Evolutionary conservation across 1,139 yeast genomes (phyloP), one percentile per base, ranked within the genome.

Genomic region (Hansenula sp.): DNA sequence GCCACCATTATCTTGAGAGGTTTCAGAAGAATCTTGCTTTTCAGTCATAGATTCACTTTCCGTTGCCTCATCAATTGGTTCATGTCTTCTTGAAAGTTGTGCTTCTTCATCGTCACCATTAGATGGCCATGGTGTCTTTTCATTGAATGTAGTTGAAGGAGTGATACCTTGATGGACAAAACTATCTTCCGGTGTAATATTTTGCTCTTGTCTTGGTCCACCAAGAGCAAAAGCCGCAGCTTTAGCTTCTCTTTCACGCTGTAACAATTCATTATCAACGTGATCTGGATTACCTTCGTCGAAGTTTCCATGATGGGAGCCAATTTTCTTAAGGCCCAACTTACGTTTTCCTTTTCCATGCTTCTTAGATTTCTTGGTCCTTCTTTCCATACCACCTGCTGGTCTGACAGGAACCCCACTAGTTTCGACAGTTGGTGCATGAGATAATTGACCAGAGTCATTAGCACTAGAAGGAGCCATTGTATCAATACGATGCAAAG

Each of bases 401-500:
- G 94, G 93, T 52, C 81, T 76, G n/a, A 78, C 85, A 39, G 83
- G 81, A 19, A 77, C 65, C 21, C 89, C 87, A 56, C 82, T 77
- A 0, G 88, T 81, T 60, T 79, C 85, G 17, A 80, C 65, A 1
- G 81, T 58, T 40, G 48, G 46, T 16, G 54, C 49, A 31, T 59
- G 62, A 0, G 52, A 47, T 17, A 55, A 41, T 30, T 33, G 42
- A 15, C 45, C 45, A 27, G 40, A 46, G 17, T 33, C 42, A 19
- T 17, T 27, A 16, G 19, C 41, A 7, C 21, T 18, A 5, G 63
- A 51, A 12, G 68, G 65, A 13, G 70, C 77, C 52, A 70, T 71
- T 0, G 95, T 85, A 58, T 88, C 96, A 39, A 87, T 77, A 59
- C 95, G 76, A 51, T 83, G 91, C 47, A 90, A 75, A 1, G 96